Percentiles rank a stretch among this genome's conserved stretches.
Conservation (phyloP, 2,329 filamentous ascomycete species). For the Colletotrichum navitas region DNA sequence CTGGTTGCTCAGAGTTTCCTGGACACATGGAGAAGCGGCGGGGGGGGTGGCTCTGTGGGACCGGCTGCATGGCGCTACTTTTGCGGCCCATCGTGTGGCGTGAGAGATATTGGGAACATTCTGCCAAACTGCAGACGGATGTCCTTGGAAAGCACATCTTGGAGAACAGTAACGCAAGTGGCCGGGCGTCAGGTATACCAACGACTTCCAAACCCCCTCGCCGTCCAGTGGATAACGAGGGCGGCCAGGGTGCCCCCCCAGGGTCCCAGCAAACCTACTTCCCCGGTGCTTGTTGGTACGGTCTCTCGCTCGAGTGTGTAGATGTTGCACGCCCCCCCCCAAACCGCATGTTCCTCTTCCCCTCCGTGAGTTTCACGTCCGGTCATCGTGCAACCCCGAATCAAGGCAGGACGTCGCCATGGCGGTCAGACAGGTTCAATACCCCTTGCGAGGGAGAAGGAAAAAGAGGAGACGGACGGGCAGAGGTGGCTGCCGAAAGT, state of each 20-base stretch:
- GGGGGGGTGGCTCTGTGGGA: too few relatives aligned
- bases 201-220: not conserved
- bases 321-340: slow-evolving; percentile 1
- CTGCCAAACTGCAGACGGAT: not conserved
- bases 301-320: not conserved
- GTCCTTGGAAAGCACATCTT: not conserved
- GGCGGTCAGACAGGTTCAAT: too few relatives aligned
- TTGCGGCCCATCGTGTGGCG: not conserved
- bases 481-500: not conserved
- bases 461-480: not conserved
- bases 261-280: slow-evolving; percentile 2
- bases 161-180: not conserved
- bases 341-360: not conserved
- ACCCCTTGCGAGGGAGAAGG: not conserved
- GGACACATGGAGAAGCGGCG: not conserved
- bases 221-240: slow-evolving; percentile 11
- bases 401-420: not conserved
- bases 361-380: slow-evolving; percentile 2
- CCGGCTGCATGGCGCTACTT: not conserved
- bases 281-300: not conserved
- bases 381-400: slow-evolving; percentile 1
- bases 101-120: not conserved
- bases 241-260: not conserved
- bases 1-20: not conserved
- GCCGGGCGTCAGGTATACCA: not conserved